Base-by-base conservation (phyloP, 495 filamentous ascomycete species). In the Trichoderma erinaceum region DNA sequence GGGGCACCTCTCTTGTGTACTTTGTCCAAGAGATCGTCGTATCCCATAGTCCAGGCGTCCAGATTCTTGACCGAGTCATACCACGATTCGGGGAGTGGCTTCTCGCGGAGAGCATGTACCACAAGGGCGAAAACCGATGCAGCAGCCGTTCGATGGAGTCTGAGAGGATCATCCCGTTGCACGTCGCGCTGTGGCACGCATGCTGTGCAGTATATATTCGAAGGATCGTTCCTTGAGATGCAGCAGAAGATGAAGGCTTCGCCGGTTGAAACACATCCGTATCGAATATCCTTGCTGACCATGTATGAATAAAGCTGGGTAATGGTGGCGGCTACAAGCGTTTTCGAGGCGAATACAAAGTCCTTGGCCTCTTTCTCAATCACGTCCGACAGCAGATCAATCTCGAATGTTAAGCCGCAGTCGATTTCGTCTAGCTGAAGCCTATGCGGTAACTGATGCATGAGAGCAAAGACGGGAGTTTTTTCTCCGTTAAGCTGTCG, bases 251-350 rank as follows among this genome's bases (percentile, higher is more conserved):
- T 70, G 69, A 81, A 79, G 61, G 76, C 75, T 73, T 83, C 74
- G 32, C 78, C 81, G 5, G 79, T 84, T 63, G 70, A 76, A 52
- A 84, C 74, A 66, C 80, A 82, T 15, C 82, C 78, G 68, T 81
- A 79, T 71, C 75, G 74, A 66, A 81, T 70, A 32, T 76, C 73
- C 65, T 72, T 76, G 64, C 75, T 70, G 32, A 82, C 74, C 78
- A 85, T 84, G 68, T 83, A 82, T 46, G 73, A 79, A 76, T 82
- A 84, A 63, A 79, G 75, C 69, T 82, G 78, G 68, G 77, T 81
- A 67, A 80, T 69, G 58, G 83, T 77, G 43, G 80, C 78, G 66
- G 76, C 71, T 25, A 69, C 63, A 16, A 80, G 74, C 44, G 58
- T 52, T 68, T 64, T 78, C 11, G 75, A 69, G 38, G 70, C 61